phyloP scores from a whole-genome alignment of 495 filamentous ascomycete genomes.

The Symbiotaphrina buchneri region DNA sequence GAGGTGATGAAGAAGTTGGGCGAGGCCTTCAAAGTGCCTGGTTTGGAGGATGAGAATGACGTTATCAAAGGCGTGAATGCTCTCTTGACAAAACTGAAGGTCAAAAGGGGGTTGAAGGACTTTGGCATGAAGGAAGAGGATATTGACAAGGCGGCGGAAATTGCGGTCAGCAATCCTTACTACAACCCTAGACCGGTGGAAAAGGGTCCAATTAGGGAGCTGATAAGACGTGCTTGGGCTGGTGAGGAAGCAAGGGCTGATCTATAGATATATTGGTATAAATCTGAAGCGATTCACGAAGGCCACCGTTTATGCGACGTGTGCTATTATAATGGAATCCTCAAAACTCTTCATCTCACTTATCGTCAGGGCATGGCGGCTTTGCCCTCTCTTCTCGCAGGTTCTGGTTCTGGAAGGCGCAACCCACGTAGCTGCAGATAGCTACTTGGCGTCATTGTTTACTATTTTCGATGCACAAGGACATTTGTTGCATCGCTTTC shows the following conservation, averaged over 20 bases:
- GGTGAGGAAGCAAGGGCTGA: conserved; percentile 39
- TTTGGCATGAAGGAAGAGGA: conserved; percentile 45
- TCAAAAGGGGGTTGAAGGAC: conserved; percentile 31
- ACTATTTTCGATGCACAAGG: too few species aligned
- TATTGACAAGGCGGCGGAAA: conserved; percentile 40
- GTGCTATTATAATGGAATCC: too few species aligned
- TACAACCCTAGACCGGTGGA: conserved; percentile 39
- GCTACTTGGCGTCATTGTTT: too few species aligned
- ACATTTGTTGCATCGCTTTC: too few species aligned
- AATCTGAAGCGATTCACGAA: too few species aligned
- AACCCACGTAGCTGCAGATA: too few species aligned
- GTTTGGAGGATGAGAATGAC: conserved; percentile 31
- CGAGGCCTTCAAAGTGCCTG: conserved; percentile 25
- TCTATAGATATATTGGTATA: too few species aligned
- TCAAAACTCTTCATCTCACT: too few species aligned
- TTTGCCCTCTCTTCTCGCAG: too few species aligned
- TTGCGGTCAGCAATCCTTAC: conserved; percentile 40
- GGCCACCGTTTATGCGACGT: too few species aligned
- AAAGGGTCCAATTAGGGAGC: conserved; percentile 31
- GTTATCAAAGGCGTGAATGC: conserved; percentile 38
- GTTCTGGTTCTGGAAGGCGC: too few species aligned
- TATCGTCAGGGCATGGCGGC: too few species aligned
- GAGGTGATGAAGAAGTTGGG: conserved; percentile 33
- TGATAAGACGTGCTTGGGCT: conserved; percentile 42
- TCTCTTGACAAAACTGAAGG: conserved; percentile 29